Base-by-base conservation (phyloP, 345 rosid species). In the Brassica carinata region DNA sequence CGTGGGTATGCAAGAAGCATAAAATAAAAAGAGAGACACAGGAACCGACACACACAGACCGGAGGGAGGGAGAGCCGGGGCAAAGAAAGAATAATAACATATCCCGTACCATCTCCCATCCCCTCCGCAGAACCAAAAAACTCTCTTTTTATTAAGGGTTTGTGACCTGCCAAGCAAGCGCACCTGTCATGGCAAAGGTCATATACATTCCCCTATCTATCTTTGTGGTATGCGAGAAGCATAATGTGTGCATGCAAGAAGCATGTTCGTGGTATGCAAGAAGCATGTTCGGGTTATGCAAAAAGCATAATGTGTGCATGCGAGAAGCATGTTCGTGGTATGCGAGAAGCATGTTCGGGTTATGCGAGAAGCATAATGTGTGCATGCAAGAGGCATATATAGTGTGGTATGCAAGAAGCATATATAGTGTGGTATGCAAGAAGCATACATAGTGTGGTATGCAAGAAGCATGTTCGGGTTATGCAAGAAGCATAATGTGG, bases 121-220 rank as follows among this genome's bases (percentile, higher is more conserved):
- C 77, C 59, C 59, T 73, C 76, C 10, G 3, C 33, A 5, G 17
- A 63, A 40, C 45, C 77, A 23, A 29, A 29, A 63, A 74, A 6
- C 40, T 27, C 0, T 10, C 9, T 29, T 45, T 45, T 45, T 64
- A 40, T 63, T 5, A 14, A 26, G 69, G 77, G 23, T 74, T 48
- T 31, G 40, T 18, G 71, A 74, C 78, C 64, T 51, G 71, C 78
- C 78, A 59, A 75, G 71, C 71, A 75, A 75, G 78, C 78, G 71
- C 78, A 75, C 78, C 71, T 33, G 78, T 34, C 78, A 65, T 65
- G 78, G 72, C 72, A 75, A 75, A 34, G 72, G 65, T 53, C 72
- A 33, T 8, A 65, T 48, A 65, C 71, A 65, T 65, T 31, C 74
- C 30, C 33, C 13, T 11, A 43, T 0, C 40, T 0, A 10, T 7